phyloP scores from a whole-genome alignment of 2,329 filamentous ascomycete species.

The Davidsoniella neocaledoniae region DNA sequence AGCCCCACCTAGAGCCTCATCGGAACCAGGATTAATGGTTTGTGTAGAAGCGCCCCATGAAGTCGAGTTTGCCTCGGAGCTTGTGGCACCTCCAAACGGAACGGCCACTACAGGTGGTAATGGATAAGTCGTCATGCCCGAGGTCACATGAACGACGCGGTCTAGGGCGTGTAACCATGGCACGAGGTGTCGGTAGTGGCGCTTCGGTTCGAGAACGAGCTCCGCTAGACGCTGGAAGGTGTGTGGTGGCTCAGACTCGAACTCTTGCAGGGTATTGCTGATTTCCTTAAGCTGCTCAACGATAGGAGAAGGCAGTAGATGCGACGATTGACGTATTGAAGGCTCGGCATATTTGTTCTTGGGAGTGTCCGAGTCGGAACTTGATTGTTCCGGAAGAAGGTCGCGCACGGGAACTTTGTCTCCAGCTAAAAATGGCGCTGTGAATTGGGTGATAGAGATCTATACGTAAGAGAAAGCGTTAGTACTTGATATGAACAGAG shows the following conservation, averaged over 20 bases:
- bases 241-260: slow-evolving; percentile 64
- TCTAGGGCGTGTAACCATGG: slow-evolving; percentile 84
- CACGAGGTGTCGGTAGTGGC: slow-evolving; percentile 66
- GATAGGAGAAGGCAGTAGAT: slow-evolving; percentile 46
- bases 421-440: slow-evolving; percentile 5
- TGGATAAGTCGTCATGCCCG: slow-evolving; percentile 63
- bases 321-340: slow-evolving; percentile 19
- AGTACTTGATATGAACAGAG: not conserved
- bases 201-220: slow-evolving; percentile 57
- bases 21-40: slow-evolving; percentile 47
- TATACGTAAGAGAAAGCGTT: not conserved
- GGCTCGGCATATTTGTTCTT: slow-evolving; percentile 11
- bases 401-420: slow-evolving; percentile 7
- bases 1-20: slow-evolving; percentile 79
- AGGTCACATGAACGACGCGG: slow-evolving; percentile 79
- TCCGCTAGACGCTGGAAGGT: slow-evolving; percentile 87
- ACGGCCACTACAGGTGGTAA: slow-evolving; percentile 47
- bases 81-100: slow-evolving; percentile 36
- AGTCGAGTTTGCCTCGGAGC: slow-evolving; percentile 18
- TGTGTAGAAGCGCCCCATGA: slow-evolving; percentile 32
- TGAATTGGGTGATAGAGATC: slow-evolving; percentile 8
- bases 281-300: slow-evolving; percentile 45
- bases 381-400: not conserved
- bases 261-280: slow-evolving; percentile 45
- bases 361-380: slow-evolving; percentile 21